Percentiles rank a stretch among this genome's conserved stretches.
These are phyloP conservation scores for Paraphoma chrysanthemicola DNA, from an alignment of 2,329 filamentous ascomycete genomes.

Conservation along the genomic window DNA sequence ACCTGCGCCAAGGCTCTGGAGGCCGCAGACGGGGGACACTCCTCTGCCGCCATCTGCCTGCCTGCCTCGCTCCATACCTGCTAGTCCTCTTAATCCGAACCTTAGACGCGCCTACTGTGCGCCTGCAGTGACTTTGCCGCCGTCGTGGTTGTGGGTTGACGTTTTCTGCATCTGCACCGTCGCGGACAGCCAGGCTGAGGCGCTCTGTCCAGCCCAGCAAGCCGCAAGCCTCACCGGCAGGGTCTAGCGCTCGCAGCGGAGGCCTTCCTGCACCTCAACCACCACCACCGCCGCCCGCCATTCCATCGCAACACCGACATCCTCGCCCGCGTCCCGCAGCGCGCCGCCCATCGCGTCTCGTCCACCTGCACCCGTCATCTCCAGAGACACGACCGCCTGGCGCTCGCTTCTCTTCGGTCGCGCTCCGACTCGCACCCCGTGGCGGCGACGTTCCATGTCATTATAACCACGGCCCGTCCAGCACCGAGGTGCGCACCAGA, in stretches of 20 bases:
- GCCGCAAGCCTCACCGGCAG: background rate
- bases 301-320: background rate
- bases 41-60: background rate
- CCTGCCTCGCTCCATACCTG: background rate
- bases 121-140: background rate
- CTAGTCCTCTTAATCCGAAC: background rate
- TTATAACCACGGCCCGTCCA: slow-evolving; percentile 26
- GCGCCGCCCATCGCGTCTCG: background rate
- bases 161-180: background rate
- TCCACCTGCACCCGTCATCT: background rate
- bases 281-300: background rate
- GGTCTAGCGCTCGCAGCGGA: background rate
- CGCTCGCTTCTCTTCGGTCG: background rate
- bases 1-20: background rate
- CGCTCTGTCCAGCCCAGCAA: background rate
- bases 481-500: slow-evolving; percentile 35
- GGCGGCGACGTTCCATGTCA: slow-evolving; percentile 36
- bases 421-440: slow-evolving; percentile 13
- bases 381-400: background rate
- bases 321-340: background rate
- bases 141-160: background rate
- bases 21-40: background rate
- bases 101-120: background rate
- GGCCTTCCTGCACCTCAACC: background rate
- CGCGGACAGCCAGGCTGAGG: background rate